phyloP scores from a whole-genome alignment of 169 alveolate species.

The Prorocentrum cordatum region DNA sequence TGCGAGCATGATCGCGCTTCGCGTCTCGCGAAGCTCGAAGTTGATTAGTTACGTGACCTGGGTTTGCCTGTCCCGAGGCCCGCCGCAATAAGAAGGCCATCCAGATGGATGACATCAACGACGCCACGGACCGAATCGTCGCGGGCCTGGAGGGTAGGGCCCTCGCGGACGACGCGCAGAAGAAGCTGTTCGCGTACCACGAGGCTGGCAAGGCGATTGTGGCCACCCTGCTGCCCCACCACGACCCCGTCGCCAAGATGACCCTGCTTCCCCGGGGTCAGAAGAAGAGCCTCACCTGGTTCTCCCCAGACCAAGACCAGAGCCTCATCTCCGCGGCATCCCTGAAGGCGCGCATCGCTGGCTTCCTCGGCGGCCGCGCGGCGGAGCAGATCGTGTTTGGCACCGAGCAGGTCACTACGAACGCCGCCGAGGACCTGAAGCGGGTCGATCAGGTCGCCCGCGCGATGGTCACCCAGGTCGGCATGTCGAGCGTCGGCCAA shows the following conservation, averaged over 20 bases:
- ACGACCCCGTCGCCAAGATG: conserved; percentile 49
- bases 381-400: conserved; percentile 64
- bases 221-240: conserved; percentile 40
- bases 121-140: conserved; percentile 82
- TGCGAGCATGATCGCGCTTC: too few relatives aligned
- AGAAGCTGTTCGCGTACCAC: conserved; percentile 58
- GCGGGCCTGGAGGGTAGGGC: conserved; percentile 51
- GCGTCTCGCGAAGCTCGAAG: too few relatives aligned
- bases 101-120: conserved; percentile 75
- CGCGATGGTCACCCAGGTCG: conserved; percentile 56
- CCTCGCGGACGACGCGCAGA: conserved; percentile 25
- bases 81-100: conserved; percentile 79
- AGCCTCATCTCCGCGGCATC: background rate
- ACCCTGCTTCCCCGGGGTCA: conserved; percentile 59
- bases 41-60: too few relatives aligned
- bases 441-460: conserved; percentile 68
- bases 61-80: too few relatives aligned
- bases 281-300: conserved; percentile 48
- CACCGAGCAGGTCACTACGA: conserved; percentile 21
- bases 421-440: conserved; percentile 44
- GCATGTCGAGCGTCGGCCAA: conserved; percentile 45
- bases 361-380: conserved; percentile 63
- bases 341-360: conserved; percentile 54
- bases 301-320: conserved; percentile 36
- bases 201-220: conserved; percentile 60